Percentiles rank a stretch among this genome's conserved stretches.
phyloP scores from a whole-genome alignment of 2,329 filamentous ascomycete species.

The Fusarium mundagurra region DNA sequence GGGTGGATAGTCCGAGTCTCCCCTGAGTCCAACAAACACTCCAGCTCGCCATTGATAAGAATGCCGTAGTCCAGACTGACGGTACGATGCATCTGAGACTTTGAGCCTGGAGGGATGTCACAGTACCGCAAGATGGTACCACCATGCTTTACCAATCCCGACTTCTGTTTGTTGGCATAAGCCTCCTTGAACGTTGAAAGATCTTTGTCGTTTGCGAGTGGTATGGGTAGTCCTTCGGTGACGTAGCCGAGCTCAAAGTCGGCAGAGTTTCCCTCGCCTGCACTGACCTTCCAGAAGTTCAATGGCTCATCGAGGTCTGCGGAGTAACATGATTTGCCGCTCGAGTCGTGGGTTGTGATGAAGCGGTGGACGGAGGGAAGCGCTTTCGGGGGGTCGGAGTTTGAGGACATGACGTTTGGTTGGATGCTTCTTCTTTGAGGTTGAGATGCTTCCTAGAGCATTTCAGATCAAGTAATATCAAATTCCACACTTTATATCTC shows the following conservation, averaged over 20 bases:
- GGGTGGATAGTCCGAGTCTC: not conserved
- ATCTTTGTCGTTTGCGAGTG: not conserved
- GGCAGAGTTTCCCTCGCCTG: not conserved
- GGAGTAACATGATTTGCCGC: not conserved
- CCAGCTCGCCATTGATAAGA: slow-evolving; percentile 5
- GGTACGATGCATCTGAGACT: slow-evolving; percentile 18
- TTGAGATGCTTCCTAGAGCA: not conserved
- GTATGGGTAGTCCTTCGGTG: not conserved
- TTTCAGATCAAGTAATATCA: not conserved
- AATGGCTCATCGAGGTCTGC: not conserved
- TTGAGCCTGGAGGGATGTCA: not conserved
- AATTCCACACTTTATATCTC: not conserved
- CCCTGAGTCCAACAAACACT: slow-evolving; percentile 10
- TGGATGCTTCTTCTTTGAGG: no score
- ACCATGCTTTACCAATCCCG: not conserved
- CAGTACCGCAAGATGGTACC: slow-evolving; percentile 5
- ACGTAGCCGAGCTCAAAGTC: not conserved
- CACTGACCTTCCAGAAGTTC: not conserved
- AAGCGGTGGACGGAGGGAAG: not conserved
- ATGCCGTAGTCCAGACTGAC: slow-evolving; percentile 17
- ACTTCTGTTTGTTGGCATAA: not conserved
- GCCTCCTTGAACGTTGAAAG: not conserved
- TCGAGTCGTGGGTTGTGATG: not conserved
- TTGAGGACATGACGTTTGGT: not conserved
- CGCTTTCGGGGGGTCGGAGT: not conserved